Conservation (phyloP, 345 rosid species). For the Citrus mangshanensis region DNA sequence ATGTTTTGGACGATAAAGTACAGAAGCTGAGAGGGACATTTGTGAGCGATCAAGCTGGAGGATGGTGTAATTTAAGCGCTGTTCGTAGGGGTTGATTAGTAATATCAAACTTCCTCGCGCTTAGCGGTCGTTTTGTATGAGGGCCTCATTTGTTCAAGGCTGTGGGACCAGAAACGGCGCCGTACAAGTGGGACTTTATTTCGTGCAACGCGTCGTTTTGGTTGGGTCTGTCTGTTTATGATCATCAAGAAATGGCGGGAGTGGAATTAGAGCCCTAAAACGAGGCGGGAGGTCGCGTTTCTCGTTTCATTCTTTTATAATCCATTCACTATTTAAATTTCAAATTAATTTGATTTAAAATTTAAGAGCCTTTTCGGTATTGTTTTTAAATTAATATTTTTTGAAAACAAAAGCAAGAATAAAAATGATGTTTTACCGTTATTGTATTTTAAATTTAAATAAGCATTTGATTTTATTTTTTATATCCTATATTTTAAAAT, state of each 20-base stretch:
- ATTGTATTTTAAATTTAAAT: too few relatives aligned
- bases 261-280: neutral
- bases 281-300: neutral
- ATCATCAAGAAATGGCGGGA: neutral
- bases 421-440: too few relatives aligned
- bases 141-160: neutral
- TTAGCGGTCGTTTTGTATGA: neutral
- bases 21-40: neutral
- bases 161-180: neutral
- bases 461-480: accelerated
- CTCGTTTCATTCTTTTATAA: neutral
- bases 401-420: too few relatives aligned
- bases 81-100: neutral
- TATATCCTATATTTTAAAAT: too few relatives aligned
- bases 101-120: neutral
- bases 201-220: neutral
- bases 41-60: too few relatives aligned
- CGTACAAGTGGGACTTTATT: neutral
- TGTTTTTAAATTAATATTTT: too few relatives aligned
- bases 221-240: neutral
- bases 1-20: neutral
- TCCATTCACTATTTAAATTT: neutral
- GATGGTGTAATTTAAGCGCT: neutral
- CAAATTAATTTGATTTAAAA: too few relatives aligned
- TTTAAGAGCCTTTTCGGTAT: too few relatives aligned